Percentiles rank a stretch among this genome's conserved stretches.
phyloP scores from a whole-genome alignment of 345 rosid genomes.

The Corchorus capsularis region DNA sequence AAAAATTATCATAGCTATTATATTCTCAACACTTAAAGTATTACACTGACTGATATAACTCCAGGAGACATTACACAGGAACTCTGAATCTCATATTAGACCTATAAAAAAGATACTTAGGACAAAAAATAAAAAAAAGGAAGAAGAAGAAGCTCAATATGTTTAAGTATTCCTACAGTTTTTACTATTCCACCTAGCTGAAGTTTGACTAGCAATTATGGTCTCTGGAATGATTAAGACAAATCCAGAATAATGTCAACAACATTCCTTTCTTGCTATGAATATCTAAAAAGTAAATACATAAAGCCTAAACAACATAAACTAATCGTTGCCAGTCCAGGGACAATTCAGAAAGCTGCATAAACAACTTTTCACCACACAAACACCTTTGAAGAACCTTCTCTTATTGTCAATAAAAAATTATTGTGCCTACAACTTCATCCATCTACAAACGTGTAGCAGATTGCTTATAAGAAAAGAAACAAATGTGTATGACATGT shows the following conservation, averaged over 20 bases:
- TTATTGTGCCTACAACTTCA: neutral
- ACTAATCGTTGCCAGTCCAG: neutral
- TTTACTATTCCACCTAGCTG: neutral
- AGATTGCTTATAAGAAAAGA: neutral
- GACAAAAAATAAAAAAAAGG: too few species aligned
- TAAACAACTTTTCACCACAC: neutral
- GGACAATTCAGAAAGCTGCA: neutral
- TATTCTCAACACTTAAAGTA: too few species aligned
- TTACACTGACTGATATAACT: too few species aligned
- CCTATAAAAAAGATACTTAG: neutral
- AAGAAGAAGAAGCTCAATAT: too few species aligned
- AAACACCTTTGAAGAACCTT: neutral
- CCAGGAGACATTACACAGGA: too few species aligned
- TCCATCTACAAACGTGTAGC: neutral
- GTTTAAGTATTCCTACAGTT: neutral
- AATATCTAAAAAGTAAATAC: neutral
- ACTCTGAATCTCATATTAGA: too few species aligned
- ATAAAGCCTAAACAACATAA: neutral
- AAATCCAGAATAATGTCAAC: neutral
- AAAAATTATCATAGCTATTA: too few species aligned
- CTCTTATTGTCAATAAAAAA: neutral
- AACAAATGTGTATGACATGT: constrained; percentile 18
- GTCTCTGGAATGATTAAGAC: neutral
- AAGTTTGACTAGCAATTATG: neutral
- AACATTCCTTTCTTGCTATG: neutral